Percentiles rank a stretch among this genome's conserved stretches.
Evolutionary conservation across 2,329 filamentous ascomycete species (phyloP).

Genomic region (Talaromyces sp.): DNA sequence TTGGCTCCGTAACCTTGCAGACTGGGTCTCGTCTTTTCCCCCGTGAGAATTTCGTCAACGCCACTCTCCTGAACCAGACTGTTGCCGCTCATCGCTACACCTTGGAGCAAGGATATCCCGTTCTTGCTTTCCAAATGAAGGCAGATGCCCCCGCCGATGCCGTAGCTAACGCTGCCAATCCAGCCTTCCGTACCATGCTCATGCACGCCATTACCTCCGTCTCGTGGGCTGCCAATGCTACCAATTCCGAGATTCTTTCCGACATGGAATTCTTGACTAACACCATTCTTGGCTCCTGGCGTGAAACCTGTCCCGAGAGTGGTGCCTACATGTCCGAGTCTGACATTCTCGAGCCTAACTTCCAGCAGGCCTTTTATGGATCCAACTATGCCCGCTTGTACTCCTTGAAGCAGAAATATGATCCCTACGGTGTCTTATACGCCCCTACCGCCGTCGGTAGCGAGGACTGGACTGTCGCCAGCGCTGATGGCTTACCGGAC

Average conservation of each 20-base stretch:
- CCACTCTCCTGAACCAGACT: constrained; percentile 24
- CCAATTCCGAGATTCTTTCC: constrained; percentile 37
- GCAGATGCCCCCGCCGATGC: constrained; percentile 24
- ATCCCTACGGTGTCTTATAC: constrained; percentile 41
- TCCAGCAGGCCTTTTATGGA: constrained; percentile 44
- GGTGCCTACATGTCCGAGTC: constrained; percentile 45
- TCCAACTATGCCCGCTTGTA: constrained; percentile 38
- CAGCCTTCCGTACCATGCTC: constrained; percentile 37
- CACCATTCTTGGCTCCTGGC: constrained; percentile 23
- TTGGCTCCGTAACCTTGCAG: constrained; percentile 23
- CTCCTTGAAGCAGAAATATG: constrained; percentile 42
- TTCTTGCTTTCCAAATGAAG: constrained; percentile 36
- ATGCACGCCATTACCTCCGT: constrained; percentile 34
- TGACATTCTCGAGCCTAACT: constrained; percentile 41
- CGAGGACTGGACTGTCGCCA: constrained; percentile 9
- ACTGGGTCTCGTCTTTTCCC: constrained; percentile 37
- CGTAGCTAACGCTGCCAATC: constrained; percentile 40
- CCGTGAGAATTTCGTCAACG: constrained; percentile 31
- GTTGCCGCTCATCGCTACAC: constrained; percentile 27
- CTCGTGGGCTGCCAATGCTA: constrained; percentile 24
- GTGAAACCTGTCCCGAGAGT: constrained; percentile 24
- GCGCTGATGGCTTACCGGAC: not conserved
- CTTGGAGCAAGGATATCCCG: constrained; percentile 25
- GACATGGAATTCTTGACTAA: constrained; percentile 25
- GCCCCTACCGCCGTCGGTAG: constrained; percentile 8